Evolutionary conservation across 2,329 filamentous ascomycete genomes (phyloP), one percentile per base, ranked within the genome.

Genomic region (Neopestalotiopsis sp.): DNA sequence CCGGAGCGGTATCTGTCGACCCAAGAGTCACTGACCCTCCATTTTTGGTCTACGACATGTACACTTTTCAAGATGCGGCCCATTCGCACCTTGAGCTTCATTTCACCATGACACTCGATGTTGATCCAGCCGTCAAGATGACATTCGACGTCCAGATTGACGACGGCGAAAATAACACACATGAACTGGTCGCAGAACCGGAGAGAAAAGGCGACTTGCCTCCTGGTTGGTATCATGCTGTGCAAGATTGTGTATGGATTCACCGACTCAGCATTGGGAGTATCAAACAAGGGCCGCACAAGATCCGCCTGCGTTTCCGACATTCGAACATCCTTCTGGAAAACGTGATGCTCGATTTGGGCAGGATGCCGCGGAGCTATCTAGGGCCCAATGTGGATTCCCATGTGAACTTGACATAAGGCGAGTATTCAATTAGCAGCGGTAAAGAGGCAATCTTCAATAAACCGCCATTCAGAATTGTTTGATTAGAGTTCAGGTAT

Each of bases 91-190:
- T 68, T 24, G 17, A 38, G 59, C 71, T 80, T 0, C 72, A 71
- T 1, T 79, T 83, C 71, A 81, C 77, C 68, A 78, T 76, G 65
- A 79, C 83, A 0, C 80, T 88, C 4, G 88, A 89, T 72, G 82
- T 84, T 5, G 82, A 87, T 67, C 86, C 86, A 0, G 77, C 79
- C 28, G 78, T 81, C 1, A 83, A 81, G 2, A 84, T 89, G 75
- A 80, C 80, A 4, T 89, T 86, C 70, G 83, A 86, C 4, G 76
- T 87, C 2, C 81, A 83, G 5, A 75, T 89, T 17, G 83, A 87
- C 58, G 79, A 82, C n/a, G 77, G 78, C 3, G 74, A 82, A 34
- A 74, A 72, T 1, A 73, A 75, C 49, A 76, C 72, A 32, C 75
- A 75, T 3, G 74, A 77, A 4, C 72, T 81, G 10, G 74, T 84